phyloP scores from a whole-genome alignment of 2,329 filamentous ascomycete genomes.

The Hymenoscyphus scutula region DNA sequence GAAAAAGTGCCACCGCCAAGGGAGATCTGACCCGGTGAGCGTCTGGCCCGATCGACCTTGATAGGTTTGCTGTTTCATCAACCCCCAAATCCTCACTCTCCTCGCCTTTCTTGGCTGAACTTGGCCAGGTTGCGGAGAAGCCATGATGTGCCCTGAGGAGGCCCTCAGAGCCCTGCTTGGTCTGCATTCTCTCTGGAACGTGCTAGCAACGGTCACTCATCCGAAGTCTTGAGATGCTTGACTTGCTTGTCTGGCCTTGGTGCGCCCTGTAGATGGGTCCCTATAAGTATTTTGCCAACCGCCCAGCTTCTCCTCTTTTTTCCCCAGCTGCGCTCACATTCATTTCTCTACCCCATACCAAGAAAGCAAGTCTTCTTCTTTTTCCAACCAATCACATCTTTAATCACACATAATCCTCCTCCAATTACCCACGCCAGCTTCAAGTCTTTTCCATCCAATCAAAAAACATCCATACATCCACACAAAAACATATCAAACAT shows the following conservation, averaged over 20 bases:
- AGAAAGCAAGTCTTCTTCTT: conserved; percentile 27
- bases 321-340: conserved; percentile 31
- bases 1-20: not conserved
- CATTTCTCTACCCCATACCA: conserved; percentile 21
- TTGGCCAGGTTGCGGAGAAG: not conserved
- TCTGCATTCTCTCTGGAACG: not conserved
- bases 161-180: not conserved
- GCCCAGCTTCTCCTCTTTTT: conserved; percentile 18
- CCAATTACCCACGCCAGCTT: not conserved
- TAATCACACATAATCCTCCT: conserved; percentile 12
- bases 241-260: not conserved
- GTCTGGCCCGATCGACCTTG: not conserved
- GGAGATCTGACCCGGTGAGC: not conserved
- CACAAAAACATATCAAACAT: conserved; percentile 8
- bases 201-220: not conserved
- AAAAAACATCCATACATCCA: conserved; percentile 4
- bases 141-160: not conserved
- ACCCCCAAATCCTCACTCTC: not conserved
- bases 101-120: not conserved
- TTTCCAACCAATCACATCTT: conserved; percentile 13
- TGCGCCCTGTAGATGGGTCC: not conserved
- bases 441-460: conserved; percentile 11
- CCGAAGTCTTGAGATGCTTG: conserved; percentile 2
- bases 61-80: conserved; percentile 9
- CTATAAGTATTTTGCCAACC: conserved; percentile 12